Conservation (phyloP, 106 monocot species). For the Triglochin maritima region DNA sequence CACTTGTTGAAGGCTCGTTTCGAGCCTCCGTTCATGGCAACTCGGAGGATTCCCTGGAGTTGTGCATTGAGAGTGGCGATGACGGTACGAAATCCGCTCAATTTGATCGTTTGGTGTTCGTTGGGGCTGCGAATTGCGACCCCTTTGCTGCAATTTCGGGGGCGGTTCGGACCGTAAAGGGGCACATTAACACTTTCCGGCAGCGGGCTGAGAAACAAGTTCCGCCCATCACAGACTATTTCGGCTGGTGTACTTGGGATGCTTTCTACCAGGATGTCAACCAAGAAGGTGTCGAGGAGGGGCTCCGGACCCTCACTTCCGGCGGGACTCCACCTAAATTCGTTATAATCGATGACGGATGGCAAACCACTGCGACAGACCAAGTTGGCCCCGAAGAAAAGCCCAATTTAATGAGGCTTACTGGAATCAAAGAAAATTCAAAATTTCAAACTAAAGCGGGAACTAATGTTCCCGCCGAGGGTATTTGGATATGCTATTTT, state of each 20-base stretch:
- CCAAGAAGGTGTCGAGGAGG: constrained; percentile 80
- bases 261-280: constrained; percentile 89
- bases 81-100: constrained; percentile 11
- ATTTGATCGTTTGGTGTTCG: constrained; percentile 45
- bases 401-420: constrained; percentile 37
- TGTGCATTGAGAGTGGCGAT: constrained; percentile 86
- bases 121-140: constrained; percentile 50
- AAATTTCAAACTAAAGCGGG: constrained; percentile 58
- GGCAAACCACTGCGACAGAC: constrained; percentile 63
- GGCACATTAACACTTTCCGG: constrained; percentile 57
- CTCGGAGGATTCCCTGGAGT: constrained; percentile 40
- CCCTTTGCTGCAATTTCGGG: constrained; percentile 72
- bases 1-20: constrained; percentile 63
- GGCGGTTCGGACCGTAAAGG: constrained; percentile 51
- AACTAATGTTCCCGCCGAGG: constrained; percentile 14
- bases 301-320: constrained; percentile 38
- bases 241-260: constrained; percentile 99
- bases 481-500: too few species aligned
- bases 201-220: constrained; percentile 49
- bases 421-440: constrained; percentile 65
- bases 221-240: constrained; percentile 68
- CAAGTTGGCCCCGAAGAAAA: not conserved
- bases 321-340: constrained; percentile 71
- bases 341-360: constrained; percentile 96
- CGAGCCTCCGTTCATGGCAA: constrained; percentile 71